Base-by-base conservation (phyloP, 2,329 filamentous ascomycete species). In the Stenocarpella maydis region DNA sequence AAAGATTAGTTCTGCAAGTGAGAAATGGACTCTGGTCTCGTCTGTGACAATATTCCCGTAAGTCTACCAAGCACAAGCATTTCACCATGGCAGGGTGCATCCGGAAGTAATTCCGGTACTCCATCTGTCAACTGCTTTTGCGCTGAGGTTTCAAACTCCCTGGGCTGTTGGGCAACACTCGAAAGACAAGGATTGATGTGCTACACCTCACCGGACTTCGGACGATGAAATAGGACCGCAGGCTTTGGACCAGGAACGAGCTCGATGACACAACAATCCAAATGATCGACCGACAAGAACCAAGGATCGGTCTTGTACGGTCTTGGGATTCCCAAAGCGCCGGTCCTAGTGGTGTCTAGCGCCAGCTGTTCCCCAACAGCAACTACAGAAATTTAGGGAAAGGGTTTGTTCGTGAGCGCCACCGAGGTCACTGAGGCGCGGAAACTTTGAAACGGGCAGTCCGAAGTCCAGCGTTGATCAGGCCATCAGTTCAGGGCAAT, bases 251-350 rank as follows among this genome's bases (percentile, higher is more conserved):
- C 41, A 19, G 26, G 58, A 41, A 34, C 47, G 41, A 19, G 41
- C 26, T 47, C 28, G 14, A 34, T 37, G 58, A 47, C 24, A 61
- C 41, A 49, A 19, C 26, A n/a, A 4, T n/a, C 43, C 54, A 28
- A 14, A 17, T 17, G 34, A 26, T 37, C 34, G 53, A 58, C 37
- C 54, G 54, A 58, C 37, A 43, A 19, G 54, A 12, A 24, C 28
- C 21, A 39, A 19, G 6, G n/a, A n/a, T 61, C 58, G 58, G 41
- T 47, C 41, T 26, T 47, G 7, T 21, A 24, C 58, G 58, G 58
- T 45, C 58, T 61, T 61, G 41, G 21, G 10, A 61, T 21, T 61
- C 37, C 41, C 58, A 61, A 61, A 61, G 58, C 58, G 58, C 58
- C 58, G 41, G n/a, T 37, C 58, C 47, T 47, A 28, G 58, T 31